Evolutionary conservation across 352 stramenopile genomes (phyloP), one percentile per base, ranked within the genome.

Genomic region (Pythium dissimile): DNA sequence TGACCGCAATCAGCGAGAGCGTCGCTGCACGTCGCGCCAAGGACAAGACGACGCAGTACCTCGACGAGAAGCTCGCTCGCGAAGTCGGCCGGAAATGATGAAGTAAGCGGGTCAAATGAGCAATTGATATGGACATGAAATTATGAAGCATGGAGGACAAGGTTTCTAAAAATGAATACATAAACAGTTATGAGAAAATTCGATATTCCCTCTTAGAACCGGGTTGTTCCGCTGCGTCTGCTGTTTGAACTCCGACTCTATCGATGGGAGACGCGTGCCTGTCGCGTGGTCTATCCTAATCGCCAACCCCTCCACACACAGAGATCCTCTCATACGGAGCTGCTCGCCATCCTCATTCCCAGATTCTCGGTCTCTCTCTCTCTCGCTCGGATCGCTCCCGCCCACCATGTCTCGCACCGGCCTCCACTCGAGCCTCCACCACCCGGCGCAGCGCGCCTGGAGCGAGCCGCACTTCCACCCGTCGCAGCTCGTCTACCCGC

Each of bases 401-500:
- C 13, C 27, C 44, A 34, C 24, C 35, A 71, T 71, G 63, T 45
- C 57, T 23, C 46, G 52, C 53, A 73, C 50, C 28, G 50, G 59
- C 31, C 66, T 96, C 49, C 86, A 96, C 71, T 85, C 84, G 16
- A 86, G 80, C 35, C 71, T 96, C 67, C 81, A 93, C 67, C 84
- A 93, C 62, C 68, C 80, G 6, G 82, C 81, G 38, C 77, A 92
- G 56, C 81, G 86, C 60, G 75, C 81, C 15, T 96, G 86, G 86
- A 90, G 77, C 52, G 86, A 96, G 78, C 83, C 84, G 46, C 84
- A 92, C 58, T 64, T 96, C 43, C 86, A 96, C 66, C 79, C 81
- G 61, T 92, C 82, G 57, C 86, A 96, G 74, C 80, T 96, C 65
- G 79, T 96, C 55, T 96, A 93, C 72, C 86, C 86, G 50, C 73